A percentile compares a stretch with the other conserved stretches of the same genome.
Evolutionary conservation across 2,329 filamentous ascomycete species (phyloP).

Genomic region (Chrysoporthe deuterocubensis): DNA sequence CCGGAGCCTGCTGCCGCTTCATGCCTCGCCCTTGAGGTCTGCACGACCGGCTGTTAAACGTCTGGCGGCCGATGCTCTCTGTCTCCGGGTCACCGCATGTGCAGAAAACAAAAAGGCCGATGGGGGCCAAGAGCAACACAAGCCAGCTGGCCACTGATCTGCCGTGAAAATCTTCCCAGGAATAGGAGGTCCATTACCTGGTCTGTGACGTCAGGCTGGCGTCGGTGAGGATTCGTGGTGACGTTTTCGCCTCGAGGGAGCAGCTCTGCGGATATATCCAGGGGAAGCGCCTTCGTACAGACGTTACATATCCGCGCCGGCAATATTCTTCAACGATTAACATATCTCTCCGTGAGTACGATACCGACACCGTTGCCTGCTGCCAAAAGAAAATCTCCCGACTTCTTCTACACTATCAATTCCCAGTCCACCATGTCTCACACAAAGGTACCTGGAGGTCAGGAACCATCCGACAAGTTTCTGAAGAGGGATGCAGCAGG

Average conservation of each 20-base stretch:
- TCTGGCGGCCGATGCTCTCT: background rate
- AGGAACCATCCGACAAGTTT: slow-evolving; percentile 28
- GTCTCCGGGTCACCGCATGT: too few relatives aligned
- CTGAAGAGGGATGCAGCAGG: slow-evolving; percentile 21
- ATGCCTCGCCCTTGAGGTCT: background rate
- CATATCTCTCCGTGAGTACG: background rate
- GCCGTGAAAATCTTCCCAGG: background rate
- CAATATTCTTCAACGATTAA: too few relatives aligned
- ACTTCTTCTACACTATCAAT: background rate
- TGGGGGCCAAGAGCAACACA: background rate
- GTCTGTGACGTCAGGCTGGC: slow-evolving; percentile 12
- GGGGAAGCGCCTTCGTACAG: background rate
- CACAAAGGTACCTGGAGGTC: slow-evolving; percentile 24
- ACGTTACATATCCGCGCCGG: background rate
- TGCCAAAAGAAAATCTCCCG: background rate
- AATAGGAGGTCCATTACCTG: background rate
- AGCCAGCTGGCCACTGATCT: background rate
- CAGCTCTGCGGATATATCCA: background rate
- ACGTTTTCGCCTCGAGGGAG: slow-evolving; percentile 5
- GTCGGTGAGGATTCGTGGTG: background rate
- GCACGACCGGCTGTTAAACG: background rate
- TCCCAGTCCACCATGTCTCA: slow-evolving; percentile 19
- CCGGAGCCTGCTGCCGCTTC: background rate
- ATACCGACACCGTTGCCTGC: background rate
- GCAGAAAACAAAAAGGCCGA: too few relatives aligned